Base-by-base conservation (phyloP, 192 early-diverging fungal species). In the Phycomyces nitens region DNA sequence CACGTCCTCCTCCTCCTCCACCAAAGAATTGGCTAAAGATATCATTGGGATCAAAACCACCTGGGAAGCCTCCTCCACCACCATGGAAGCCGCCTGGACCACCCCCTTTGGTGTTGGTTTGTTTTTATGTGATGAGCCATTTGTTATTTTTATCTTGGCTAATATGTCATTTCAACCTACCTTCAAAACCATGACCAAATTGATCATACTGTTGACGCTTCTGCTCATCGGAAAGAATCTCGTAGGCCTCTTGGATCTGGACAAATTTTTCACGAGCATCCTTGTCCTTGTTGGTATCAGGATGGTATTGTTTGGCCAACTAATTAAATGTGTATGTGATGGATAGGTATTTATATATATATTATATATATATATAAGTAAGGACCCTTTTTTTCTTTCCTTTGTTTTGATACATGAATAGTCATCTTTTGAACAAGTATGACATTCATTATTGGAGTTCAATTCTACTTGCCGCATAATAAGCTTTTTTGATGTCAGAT, bases 241-340 rank as follows among this genome's bases (percentile, higher is more conserved):
- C 94, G 68, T 99, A 99, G 0, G 97, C 95, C 62, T 95, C 89
- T 68, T 99, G 95, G 62, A 99, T 89, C 78, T 99, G 92, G 3
- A 95, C 77, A 78, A 99, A 99, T 79, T 92, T 92, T 72, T 97
- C 95, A 64, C 95, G 92, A 21, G 97, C 93, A 8, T 79, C 82
- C 34, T 86, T 77, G 26, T 89, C 91, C 68, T 97, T 97, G 86
- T 95, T 97, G 15, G 97, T 96, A 68, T 99, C 97, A 1, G 97
- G 97, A 74, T 99, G 97, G 75, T 89, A 97, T 73, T 97, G 86
- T 76, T 97, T 96, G 24, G 97, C 97, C 53, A 98, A 80, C 84
- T 91, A 71, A 20, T 20, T 3, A 22, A 50, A 50, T 4, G 21
- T 50, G 9, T 5, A 50, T 4, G 21, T 50, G 9, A 50, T 2